A percentile compares a stretch with the other conserved stretches of the same genome.
Evolutionary conservation across 345 rosid species (phyloP).

Genomic region (Salix koriyanagi): DNA sequence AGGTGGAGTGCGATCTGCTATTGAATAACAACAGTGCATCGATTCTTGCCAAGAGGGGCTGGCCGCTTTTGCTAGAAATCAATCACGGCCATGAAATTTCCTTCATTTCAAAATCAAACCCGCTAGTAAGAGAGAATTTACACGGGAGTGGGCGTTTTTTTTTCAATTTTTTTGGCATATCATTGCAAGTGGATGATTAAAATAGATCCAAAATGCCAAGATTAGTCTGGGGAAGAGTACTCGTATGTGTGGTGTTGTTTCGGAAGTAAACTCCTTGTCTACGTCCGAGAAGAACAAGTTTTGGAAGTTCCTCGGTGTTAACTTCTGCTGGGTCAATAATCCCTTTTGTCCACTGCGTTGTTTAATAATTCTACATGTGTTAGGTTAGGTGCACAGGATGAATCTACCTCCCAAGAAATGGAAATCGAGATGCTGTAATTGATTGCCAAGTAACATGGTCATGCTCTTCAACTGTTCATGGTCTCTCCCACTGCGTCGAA

Average conservation of each 20-base stretch:
- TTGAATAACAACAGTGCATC: neutral
- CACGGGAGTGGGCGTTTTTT: neutral
- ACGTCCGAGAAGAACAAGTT: neutral
- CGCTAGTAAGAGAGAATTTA: neutral
- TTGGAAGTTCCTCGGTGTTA: conserved; percentile 11
- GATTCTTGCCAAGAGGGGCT: neutral
- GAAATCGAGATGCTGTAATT: neutral
- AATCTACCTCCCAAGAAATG: neutral
- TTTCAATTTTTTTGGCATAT: too few species aligned
- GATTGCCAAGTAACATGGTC: neutral
- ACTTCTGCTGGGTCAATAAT: neutral
- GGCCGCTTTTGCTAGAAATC: neutral
- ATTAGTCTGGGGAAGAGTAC: neutral
- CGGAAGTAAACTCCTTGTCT: conserved; percentile 9
- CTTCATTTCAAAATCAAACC: neutral
- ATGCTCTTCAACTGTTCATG: neutral
- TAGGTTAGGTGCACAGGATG: conserved; percentile 3
- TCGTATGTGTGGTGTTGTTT: neutral
- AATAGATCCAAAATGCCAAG: conserved; percentile 13
- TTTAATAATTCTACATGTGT: conserved; percentile 9
- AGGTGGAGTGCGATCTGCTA: neutral
- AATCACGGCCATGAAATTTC: neutral
- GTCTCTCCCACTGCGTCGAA: neutral
- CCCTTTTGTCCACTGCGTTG: neutral
- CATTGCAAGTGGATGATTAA: neutral